Evolutionary conservation across 352 stramenopile species (phyloP), one percentile per base, ranked within the genome.

Genomic region (Nothophytophthora sp.): DNA sequence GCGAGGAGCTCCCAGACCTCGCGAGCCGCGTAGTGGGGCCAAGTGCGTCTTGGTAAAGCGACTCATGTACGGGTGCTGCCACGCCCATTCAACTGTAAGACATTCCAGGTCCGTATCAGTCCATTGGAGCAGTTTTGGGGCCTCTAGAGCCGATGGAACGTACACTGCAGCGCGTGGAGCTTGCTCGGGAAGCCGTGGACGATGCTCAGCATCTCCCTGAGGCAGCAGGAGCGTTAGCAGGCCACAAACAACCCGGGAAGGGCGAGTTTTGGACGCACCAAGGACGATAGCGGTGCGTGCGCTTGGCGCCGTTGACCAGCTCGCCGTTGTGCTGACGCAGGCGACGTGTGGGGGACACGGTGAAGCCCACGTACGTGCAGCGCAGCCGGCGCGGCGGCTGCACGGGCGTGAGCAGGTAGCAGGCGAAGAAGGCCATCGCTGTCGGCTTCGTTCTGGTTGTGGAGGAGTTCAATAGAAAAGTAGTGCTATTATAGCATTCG

Each of bases 311-410:
- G n/a, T 70, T 70, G 4, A 68, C 46, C 11, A 92, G 49, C 51
- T 90, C 82, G 25, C 82, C 82, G 37, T 92, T 92, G 43, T 92
- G 80, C 54, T 90, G 80, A 4, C 80, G 72, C 43, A 92, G 67
- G 13, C 80, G 73, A 2, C 82, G 67, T 34, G 63, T 68, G 2
- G 80, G 82, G 0, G 64, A 50, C 15, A 87, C 62, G 1, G 80
- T 90, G 42, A 89, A 91, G 28, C 82, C 80, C 24, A 91, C 61
- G 53, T 92, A 91, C 12, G 81, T 80, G 55, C 66, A 81, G 22
- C 67, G 67, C 29, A 87, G 51, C 1, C 73, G 75, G 57, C 81
- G 69, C 38, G 77, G 71, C 15, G 72, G 20, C 39, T 59, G 46
- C 57, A 63, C 53, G 16, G 81, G 78, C 55, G 81, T 90, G 37